Conservation (phyloP, 768 basidiomycete genomes). For the Chalciporus piperatus region DNA sequence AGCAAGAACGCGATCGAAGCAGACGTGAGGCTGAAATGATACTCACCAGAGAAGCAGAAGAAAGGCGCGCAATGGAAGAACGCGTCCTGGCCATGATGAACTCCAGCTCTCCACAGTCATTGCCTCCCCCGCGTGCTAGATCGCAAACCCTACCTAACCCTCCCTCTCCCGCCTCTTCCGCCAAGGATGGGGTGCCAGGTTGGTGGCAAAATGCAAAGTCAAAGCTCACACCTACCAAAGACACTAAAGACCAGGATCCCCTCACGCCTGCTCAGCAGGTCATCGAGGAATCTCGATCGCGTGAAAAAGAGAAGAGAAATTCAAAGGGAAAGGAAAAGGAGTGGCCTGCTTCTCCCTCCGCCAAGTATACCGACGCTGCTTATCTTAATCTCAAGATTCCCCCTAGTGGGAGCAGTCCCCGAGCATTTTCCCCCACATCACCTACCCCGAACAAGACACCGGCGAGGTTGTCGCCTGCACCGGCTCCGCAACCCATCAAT, state of each 20-base stretch:
- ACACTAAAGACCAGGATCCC: slow-evolving; percentile 66
- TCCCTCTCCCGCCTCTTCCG: slow-evolving; percentile 60
- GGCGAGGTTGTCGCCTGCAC: slow-evolving; percentile 30
- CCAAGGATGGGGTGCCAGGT: slow-evolving; percentile 51
- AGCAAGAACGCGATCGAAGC: slow-evolving; percentile 71
- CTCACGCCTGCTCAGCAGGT: slow-evolving; percentile 87
- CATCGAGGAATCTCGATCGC: slow-evolving; percentile 67
- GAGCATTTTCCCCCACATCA: slow-evolving; percentile 55
- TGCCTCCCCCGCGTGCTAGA: slow-evolving; percentile 62
- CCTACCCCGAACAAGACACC: slow-evolving; percentile 50
- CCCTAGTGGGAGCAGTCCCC: slow-evolving; percentile 43
- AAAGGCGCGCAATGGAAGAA: slow-evolving; percentile 67
- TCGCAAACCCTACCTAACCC: slow-evolving; percentile 55
- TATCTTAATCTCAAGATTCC: slow-evolving; percentile 57
- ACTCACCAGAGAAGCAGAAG: slow-evolving; percentile 65
- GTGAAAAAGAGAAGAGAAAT: slow-evolving; percentile 52
- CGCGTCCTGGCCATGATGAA: slow-evolving; percentile 75
- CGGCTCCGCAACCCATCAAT: slow-evolving; percentile 45
- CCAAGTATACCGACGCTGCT: slow-evolving; percentile 57
- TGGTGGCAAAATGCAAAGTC: slow-evolving; percentile 82
- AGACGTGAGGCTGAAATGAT: slow-evolving; percentile 78
- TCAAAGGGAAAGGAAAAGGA: slow-evolving; percentile 45
- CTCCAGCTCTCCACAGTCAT: slow-evolving; percentile 30
- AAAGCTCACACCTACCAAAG: slow-evolving; percentile 75
- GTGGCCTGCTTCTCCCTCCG: slow-evolving; percentile 54